A percentile compares a stretch with the other conserved stretches of the same genome.
Conservation (phyloP, 1,284 basidiomycete genomes). For the Puccinia novopanici region DNA sequence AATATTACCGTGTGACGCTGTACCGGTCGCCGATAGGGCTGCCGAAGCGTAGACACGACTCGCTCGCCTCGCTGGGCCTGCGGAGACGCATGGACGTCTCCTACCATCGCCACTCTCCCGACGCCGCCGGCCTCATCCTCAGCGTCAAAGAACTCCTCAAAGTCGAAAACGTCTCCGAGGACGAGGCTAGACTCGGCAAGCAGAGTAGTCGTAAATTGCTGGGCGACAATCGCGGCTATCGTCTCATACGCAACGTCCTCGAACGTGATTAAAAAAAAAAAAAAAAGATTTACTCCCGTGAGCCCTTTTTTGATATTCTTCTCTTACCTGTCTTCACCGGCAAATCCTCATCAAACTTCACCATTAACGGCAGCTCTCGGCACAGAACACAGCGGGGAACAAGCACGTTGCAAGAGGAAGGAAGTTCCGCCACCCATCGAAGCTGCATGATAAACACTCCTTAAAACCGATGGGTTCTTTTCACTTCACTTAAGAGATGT, state of each 20-base stretch:
- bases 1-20: constrained; percentile 46
- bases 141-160: constrained; percentile 50
- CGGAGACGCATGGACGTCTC: constrained; percentile 40
- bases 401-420: too few relatives aligned
- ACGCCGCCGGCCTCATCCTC: constrained; percentile 42
- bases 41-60: constrained; percentile 31
- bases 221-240: constrained; percentile 50
- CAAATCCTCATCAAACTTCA: neutral
- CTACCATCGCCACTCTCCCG: constrained; percentile 50
- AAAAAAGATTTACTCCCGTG: neutral
- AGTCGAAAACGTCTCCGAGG: constrained; percentile 49
- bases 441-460: too few relatives aligned
- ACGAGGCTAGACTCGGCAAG: constrained; percentile 14
- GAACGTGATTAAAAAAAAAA: constrained; percentile 8
- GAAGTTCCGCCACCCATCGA: too few relatives aligned
- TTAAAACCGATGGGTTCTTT: neutral
- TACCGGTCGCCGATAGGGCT: constrained; percentile 48
- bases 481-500: neutral
- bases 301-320: neutral
- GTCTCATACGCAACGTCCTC: constrained; percentile 41
- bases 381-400: too few relatives aligned
- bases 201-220: constrained; percentile 36
- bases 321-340: neutral
- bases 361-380: neutral
- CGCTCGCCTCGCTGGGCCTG: constrained; percentile 44